These are phyloP conservation scores for Colletotrichum sp. DNA, from an alignment of 2,329 filamentous ascomycete species.

Conservation along the genomic window DNA sequence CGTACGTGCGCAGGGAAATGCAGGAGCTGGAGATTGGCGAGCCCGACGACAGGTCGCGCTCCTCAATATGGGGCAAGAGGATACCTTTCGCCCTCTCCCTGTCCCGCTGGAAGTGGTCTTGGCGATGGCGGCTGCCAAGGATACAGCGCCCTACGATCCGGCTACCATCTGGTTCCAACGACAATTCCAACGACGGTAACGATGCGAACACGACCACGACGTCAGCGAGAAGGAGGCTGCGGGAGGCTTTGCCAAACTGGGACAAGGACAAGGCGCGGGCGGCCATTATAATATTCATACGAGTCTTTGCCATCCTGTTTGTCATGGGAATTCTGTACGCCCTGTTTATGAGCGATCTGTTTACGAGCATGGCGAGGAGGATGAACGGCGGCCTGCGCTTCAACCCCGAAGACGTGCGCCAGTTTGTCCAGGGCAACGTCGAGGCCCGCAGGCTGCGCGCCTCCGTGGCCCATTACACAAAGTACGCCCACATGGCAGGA, in stretches of 20 bases:
- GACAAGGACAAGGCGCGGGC: slow-evolving; percentile 27
- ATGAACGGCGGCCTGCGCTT: slow-evolving; percentile 73
- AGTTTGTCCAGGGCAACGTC: slow-evolving; percentile 75
- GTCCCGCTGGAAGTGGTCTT: slow-evolving; percentile 60
- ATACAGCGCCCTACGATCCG: slow-evolving; percentile 51
- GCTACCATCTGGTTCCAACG: slow-evolving; percentile 44
- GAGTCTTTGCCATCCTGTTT: slow-evolving; percentile 76
- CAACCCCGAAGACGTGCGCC: slow-evolving; percentile 81
- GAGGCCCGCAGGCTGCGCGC: slow-evolving; percentile 73
- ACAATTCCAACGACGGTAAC: slow-evolving; percentile 23
- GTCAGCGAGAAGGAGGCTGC: slow-evolving; percentile 26
- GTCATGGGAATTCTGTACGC: slow-evolving; percentile 82
- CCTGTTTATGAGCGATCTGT: slow-evolving; percentile 84
- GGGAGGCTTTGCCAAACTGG: neutral
- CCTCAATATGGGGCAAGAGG: slow-evolving; percentile 59
- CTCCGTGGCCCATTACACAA: slow-evolving; percentile 78
- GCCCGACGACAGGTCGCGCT: slow-evolving; percentile 48
- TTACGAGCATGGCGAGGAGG: slow-evolving; percentile 68
- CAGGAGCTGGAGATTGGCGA: slow-evolving; percentile 90
- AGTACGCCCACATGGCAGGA: slow-evolving; percentile 90
- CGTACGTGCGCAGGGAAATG: slow-evolving; percentile 79
- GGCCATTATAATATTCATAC: slow-evolving; percentile 68
- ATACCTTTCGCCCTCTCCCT: slow-evolving; percentile 58
- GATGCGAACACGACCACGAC: slow-evolving; percentile 28
- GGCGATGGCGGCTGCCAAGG: slow-evolving; percentile 57